Percentiles rank a stretch among this genome's conserved stretches.
Evolutionary conservation across 805 yeast species (phyloP).

Genomic region (Lachancea dasiensis): DNA sequence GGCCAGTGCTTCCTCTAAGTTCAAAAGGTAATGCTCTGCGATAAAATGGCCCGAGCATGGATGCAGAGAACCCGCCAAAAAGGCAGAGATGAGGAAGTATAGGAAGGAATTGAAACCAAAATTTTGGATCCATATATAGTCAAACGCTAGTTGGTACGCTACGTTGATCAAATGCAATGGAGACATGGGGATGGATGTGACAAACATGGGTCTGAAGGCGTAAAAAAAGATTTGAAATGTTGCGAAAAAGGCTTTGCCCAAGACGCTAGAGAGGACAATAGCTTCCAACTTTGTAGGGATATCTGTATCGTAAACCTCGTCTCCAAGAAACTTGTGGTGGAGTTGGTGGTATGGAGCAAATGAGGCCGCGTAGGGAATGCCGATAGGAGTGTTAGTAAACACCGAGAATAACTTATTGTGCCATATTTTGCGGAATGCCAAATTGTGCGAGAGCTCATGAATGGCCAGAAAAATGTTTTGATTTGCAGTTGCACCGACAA

Average conservation of each 20-base stretch:
- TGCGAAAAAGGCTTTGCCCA: conserved; percentile 88
- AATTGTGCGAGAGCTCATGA: conserved; percentile 82
- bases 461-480: conserved; percentile 83
- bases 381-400: conserved; percentile 76
- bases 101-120: conserved; percentile 62
- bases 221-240: conserved; percentile 85
- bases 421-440: conserved; percentile 73
- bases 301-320: conserved; percentile 77
- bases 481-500: conserved; percentile 79
- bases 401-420: conserved; percentile 74
- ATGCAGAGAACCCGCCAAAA: conserved; percentile 85
- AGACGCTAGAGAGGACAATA: conserved; percentile 58
- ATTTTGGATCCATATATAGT: conserved; percentile 46
- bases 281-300: conserved; percentile 81
- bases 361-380: conserved; percentile 82
- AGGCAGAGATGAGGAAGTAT: conserved; percentile 70
- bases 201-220: conserved; percentile 84
- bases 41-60: conserved; percentile 95
- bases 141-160: conserved; percentile 51
- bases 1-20: conserved; percentile 40
- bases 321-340: conserved; percentile 89
- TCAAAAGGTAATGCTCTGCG: conserved; percentile 84
- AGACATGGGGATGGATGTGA: conserved; percentile 70
- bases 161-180: conserved; percentile 65
- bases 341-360: conserved; percentile 85